A percentile compares a stretch with the other conserved stretches of the same genome.
phyloP scores from a whole-genome alignment of 2,329 filamentous ascomycete genomes.

The Colletotrichum sp. region DNA sequence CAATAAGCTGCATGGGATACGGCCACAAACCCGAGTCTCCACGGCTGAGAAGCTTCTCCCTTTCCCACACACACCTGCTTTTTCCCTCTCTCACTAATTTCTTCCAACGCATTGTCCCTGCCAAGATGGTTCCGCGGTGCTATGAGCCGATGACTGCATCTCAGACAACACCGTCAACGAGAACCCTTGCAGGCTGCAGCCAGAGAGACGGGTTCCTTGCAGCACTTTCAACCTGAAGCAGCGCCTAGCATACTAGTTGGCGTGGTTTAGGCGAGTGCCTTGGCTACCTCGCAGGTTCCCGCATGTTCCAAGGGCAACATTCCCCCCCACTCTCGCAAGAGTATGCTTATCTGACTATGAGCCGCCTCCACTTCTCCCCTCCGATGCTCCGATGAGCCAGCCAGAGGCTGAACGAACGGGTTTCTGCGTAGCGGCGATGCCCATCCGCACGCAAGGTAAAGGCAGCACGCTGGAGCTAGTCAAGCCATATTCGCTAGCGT shows the following conservation, averaged over 20 bases:
- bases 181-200: constrained; percentile 12
- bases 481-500: constrained; percentile 19
- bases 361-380: background rate
- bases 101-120: background rate
- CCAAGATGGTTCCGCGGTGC: background rate
- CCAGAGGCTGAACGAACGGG: background rate
- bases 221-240: constrained; percentile 12
- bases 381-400: background rate
- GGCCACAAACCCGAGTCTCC: background rate
- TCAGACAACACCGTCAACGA: background rate
- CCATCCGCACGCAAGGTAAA: background rate
- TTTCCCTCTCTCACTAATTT: background rate
- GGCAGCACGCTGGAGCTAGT: constrained; percentile 6
- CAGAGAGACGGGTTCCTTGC: constrained; percentile 9
- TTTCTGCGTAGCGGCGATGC: background rate
- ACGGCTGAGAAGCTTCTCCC: background rate
- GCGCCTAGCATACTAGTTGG: background rate
- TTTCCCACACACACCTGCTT: background rate
- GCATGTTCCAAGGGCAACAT: background rate
- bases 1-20: background rate
- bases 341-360: background rate
- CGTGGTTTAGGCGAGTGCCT: background rate
- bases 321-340: background rate
- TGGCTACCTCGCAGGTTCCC: background rate
- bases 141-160: constrained; percentile 8